Base-by-base conservation (phyloP, 2,329 filamentous ascomycete genomes). In the Byssoonygena ceratinophila region DNA sequence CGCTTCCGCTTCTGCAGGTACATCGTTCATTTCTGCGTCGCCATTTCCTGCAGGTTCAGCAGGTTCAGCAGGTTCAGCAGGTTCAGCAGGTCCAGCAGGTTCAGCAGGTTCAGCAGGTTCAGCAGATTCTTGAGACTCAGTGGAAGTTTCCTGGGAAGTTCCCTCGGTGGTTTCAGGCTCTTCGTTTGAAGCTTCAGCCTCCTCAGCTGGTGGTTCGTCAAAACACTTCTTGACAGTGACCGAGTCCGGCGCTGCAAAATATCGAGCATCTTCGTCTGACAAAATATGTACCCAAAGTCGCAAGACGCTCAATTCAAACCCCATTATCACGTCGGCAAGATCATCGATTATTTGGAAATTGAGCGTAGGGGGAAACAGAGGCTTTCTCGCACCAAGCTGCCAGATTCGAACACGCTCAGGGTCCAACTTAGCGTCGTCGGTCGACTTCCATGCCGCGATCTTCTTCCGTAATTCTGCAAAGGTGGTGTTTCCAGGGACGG, bases 261-360 rank as follows among this genome's bases (percentile, higher is more conserved):
- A 29, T 3, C 36, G 6, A 12, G 31, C 58, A 62, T 55, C 53
- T 64, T 66, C 63, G 49, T 68, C 67, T 1, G 68, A 67, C 3
- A 71, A 61, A 2, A 66, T 53, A 43, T 71, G 63, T 59, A 68
- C 63, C 68, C 68, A 71, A 43, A 70, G 66, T 27, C 68, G 65
- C 32, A 66, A 58, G 12, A 58, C 59, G 8, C 60, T 59, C 32
- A 60, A 40, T 11, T 64, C 63, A 9, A 60, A 48, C 23, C 63
- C 60, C 29, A 23, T 40, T 23, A 71, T 46, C 0, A 63, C 61
- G 22, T 59, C 55, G 11, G 61, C 60, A 11, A 70, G 55, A 46
- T 69, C 60, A 2, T 63, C 62, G 40, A 69, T 60, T 1, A 64
- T 65, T 41, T 63, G 59, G 46, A 71, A 66, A 1, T 63, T 63